phyloP scores from a whole-genome alignment of 106 monocot species.

The Vanilla planifolia region DNA sequence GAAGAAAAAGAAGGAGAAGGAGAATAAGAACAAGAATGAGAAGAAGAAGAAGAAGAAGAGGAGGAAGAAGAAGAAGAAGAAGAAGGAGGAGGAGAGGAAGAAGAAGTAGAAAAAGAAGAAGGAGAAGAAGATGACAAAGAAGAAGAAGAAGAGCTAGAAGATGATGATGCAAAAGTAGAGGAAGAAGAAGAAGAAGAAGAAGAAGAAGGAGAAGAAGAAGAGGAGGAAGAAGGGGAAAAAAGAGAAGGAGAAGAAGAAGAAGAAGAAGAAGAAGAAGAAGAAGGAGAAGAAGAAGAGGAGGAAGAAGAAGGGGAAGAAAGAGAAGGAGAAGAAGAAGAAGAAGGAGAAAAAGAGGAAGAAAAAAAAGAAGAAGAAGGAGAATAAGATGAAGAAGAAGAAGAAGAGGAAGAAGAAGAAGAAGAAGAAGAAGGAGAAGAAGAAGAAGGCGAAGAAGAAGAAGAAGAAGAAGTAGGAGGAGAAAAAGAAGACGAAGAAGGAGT shows the following conservation, averaged over 20 bases:
- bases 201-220: neutral
- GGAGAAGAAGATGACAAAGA: no score
- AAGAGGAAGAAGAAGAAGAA: no score
- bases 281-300: neutral
- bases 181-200: neutral
- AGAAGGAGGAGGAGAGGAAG: neutral
- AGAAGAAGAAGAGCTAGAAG: no score
- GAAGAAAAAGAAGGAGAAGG: neutral
- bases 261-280: neutral
- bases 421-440: no score
- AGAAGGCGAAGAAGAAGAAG: no score
- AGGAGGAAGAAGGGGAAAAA: neutral
- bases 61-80: neutral
- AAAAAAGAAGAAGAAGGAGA: neutral
- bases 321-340: neutral
- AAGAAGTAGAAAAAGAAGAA: no score
- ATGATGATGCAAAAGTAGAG: no score
- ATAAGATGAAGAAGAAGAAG: no score
- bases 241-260: neutral
- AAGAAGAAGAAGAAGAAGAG: neutral
- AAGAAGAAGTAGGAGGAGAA: no score
- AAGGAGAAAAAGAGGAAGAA: neutral
- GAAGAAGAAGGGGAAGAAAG: neutral
- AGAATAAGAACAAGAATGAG: no score
- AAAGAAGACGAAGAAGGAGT: no score